Percentiles rank a stretch among this genome's conserved stretches.
Evolutionary conservation across 225 moss, liverwort and hornwort genomes (phyloP).

Genomic region (Rhytidiadelphus loreus): DNA sequence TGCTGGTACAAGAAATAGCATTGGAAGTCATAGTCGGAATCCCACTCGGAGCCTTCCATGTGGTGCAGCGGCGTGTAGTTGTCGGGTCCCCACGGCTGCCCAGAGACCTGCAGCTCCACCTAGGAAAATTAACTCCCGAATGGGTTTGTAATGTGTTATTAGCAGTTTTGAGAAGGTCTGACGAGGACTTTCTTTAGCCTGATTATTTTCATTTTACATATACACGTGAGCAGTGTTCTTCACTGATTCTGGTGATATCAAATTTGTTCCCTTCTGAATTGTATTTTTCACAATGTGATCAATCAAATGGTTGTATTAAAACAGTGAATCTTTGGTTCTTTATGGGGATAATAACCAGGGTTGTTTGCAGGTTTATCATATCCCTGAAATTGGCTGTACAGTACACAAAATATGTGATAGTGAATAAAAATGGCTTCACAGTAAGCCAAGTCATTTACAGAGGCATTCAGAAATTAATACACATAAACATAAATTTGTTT

Average conservation of each 20-base stretch:
- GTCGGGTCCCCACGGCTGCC: conserved; percentile 37
- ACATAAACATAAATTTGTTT: neutral
- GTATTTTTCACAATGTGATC: neutral
- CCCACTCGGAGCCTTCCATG: conserved; percentile 2
- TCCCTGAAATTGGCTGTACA: neutral
- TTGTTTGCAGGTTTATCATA: neutral
- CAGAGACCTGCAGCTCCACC: conserved; percentile 30
- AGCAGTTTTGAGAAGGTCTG: neutral
- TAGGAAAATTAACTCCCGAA: neutral
- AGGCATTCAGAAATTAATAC: neutral
- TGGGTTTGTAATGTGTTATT: neutral
- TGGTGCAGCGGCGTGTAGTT: conserved; percentile 11
- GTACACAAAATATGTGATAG: neutral
- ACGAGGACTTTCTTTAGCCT: neutral
- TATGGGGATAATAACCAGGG: no score
- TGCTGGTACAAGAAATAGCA: conserved; percentile 71
- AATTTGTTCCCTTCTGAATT: neutral
- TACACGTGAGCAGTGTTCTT: neutral
- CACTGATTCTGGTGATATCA: neutral
- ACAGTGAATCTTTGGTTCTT: neutral
- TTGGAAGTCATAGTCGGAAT: conserved; percentile 64
- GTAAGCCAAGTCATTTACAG: neutral
- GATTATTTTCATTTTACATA: neutral
- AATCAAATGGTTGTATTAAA: neutral
- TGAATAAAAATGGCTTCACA: neutral